Percentiles rank a stretch among this genome's conserved stretches.
Evolutionary conservation across 108 stramenopile genomes (phyloP).

Genomic region (Seminavis robusta): DNA sequence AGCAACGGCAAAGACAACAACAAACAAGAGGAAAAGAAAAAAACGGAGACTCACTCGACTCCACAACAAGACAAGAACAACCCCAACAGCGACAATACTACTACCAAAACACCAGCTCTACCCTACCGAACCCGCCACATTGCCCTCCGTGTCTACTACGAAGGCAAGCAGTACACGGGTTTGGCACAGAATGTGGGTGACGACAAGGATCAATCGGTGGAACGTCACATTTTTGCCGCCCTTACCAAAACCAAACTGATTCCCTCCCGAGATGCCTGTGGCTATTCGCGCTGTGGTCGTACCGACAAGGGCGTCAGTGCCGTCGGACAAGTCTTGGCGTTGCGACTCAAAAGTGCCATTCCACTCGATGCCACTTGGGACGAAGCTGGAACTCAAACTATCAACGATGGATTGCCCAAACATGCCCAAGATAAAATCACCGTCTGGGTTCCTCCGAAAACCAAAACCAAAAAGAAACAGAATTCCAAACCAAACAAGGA

Average conservation of each 20-base stretch:
- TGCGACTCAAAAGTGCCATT: slow-evolving; percentile 79
- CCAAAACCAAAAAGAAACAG: slow-evolving; percentile 12
- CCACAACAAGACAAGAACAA: too few species aligned
- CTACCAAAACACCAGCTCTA: too few species aligned
- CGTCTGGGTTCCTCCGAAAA: slow-evolving; percentile 47
- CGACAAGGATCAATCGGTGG: slow-evolving; percentile 76
- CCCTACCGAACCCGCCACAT: slow-evolving; percentile 65
- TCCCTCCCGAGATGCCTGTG: slow-evolving; percentile 37
- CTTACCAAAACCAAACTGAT: slow-evolving; percentile 71
- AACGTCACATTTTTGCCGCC: slow-evolving; percentile 82
- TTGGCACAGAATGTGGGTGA: slow-evolving; percentile 78
- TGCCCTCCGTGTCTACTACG: slow-evolving; percentile 87
- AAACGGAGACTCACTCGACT: too few species aligned
- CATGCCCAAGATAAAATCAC: slow-evolving; percentile 46
- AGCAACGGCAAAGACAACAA: too few species aligned
- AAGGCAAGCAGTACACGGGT: slow-evolving; percentile 80
- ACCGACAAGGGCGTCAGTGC: slow-evolving; percentile 96
- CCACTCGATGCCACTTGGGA: slow-evolving; percentile 40
- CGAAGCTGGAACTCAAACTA: slow-evolving; percentile 13
- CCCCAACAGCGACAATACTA: too few species aligned
- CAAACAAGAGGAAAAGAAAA: too few species aligned
- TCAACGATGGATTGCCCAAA: slow-evolving; percentile 58
- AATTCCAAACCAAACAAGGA: slow-evolving; percentile 2
- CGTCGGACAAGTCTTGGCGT: slow-evolving; percentile 91
- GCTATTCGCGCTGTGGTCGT: slow-evolving; percentile 93